phyloP scores from a whole-genome alignment of 805 yeast genomes.

The Metschnikowia lunata region DNA sequence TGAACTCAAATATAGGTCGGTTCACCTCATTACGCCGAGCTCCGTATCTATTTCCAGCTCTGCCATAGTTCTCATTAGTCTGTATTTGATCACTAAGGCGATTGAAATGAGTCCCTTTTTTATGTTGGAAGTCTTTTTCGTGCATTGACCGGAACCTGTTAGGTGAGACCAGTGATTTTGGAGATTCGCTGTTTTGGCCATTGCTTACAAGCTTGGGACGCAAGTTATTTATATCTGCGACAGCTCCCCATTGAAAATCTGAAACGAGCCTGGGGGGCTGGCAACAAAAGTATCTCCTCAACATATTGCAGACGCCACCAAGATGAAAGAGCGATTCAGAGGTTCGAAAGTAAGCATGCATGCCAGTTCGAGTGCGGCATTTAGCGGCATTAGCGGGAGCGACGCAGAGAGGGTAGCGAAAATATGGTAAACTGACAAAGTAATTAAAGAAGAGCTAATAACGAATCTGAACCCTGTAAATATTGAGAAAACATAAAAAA shows the following conservation, averaged over 20 bases:
- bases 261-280: not conserved
- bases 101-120: too few relatives aligned
- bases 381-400: too few relatives aligned
- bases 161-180: not conserved
- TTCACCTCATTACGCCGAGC: not conserved
- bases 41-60: constrained; percentile 6
- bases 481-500: too few relatives aligned
- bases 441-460: too few relatives aligned
- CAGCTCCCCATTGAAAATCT: not conserved
- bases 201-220: not conserved
- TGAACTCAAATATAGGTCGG: constrained; percentile 19
- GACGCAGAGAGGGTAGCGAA: too few relatives aligned
- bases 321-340: too few relatives aligned
- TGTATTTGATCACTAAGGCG: too few relatives aligned
- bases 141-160: constrained; percentile 5
- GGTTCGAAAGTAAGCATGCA: too few relatives aligned
- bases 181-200: too few relatives aligned
- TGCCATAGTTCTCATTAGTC: not conserved
- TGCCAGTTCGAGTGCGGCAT: too few relatives aligned
- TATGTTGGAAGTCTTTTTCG: not conserved
- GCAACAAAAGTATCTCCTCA: constrained; percentile 2
- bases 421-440: too few relatives aligned
- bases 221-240: not conserved
- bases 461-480: too few relatives aligned
- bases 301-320: not conserved